A percentile compares a stretch with the other conserved stretches of the same genome.
Evolutionary conservation across 495 filamentous ascomycete species (phyloP).

Genomic region (Penicillium cosmopolitanum): DNA sequence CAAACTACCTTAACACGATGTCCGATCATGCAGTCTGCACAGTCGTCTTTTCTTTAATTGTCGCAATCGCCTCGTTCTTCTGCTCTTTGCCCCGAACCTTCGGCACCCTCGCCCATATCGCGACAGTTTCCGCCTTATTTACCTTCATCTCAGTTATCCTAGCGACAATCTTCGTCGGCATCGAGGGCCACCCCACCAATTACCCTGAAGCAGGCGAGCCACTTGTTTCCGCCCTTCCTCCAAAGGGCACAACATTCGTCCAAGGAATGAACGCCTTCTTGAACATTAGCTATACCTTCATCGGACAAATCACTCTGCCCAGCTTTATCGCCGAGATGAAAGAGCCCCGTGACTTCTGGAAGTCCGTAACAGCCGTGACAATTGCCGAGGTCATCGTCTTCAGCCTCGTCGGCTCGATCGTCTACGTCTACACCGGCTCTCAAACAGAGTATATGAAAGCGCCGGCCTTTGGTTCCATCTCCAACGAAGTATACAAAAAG

Average conservation of each 20-base stretch:
- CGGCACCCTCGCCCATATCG: conserved; percentile 71
- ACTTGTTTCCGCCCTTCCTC: conserved; percentile 64
- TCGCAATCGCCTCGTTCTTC: conserved; percentile 69
- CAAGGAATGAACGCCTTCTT: conserved; percentile 79
- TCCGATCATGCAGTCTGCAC: conserved; percentile 67
- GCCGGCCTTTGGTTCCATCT: conserved; percentile 81
- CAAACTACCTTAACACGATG: conserved; percentile 87
- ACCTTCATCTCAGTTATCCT: conserved; percentile 85
- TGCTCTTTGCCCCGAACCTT: conserved; percentile 85
- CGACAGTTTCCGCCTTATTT: conserved; percentile 75
- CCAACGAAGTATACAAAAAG: conserved; percentile 74
- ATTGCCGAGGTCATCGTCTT: conserved; percentile 84
- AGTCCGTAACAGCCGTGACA: conserved; percentile 84
- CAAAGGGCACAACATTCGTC: conserved; percentile 76
- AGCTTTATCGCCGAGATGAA: conserved; percentile 94
- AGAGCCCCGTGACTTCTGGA: conserved; percentile 83
- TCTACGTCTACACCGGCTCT: conserved; percentile 76
- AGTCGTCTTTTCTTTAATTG: conserved; percentile 71
- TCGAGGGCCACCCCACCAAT: conserved; percentile 67
- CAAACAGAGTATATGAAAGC: conserved; percentile 75
- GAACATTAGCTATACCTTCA: conserved; percentile 92
- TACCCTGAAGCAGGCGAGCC: conserved; percentile 63
- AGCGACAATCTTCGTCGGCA: conserved; percentile 75
- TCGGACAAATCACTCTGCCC: conserved; percentile 88
- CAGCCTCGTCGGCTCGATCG: conserved; percentile 70